phyloP scores from a whole-genome alignment of 2,329 filamentous ascomycete species.

The Cladophialophora chaetospira region DNA sequence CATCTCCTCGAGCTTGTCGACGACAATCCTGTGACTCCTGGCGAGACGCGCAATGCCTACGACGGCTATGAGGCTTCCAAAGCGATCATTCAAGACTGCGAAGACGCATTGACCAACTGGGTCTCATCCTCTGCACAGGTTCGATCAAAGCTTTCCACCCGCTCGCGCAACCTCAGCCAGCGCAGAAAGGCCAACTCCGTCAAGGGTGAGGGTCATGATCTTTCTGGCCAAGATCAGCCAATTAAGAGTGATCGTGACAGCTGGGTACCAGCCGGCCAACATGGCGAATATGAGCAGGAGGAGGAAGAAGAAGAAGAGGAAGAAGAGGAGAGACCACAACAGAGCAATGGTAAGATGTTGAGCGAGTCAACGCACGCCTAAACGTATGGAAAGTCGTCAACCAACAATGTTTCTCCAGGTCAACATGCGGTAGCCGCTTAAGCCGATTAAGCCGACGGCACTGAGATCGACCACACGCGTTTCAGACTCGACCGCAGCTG shows the following conservation, averaged over 20 bases:
- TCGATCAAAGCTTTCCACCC: constrained; percentile 80
- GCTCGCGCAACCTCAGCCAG: constrained; percentile 83
- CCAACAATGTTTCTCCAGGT: constrained; percentile 7
- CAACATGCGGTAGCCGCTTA: constrained; percentile 26
- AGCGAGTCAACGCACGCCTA: neutral
- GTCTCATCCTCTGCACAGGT: constrained; percentile 87
- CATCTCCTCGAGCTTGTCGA: constrained; percentile 96
- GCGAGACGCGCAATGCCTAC: constrained; percentile 92
- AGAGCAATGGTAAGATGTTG: constrained; percentile 31
- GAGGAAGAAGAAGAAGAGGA: constrained; percentile 47
- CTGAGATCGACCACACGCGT: neutral
- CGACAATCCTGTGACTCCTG: constrained; percentile 93
- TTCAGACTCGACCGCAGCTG: too few relatives aligned
- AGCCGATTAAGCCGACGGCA: too few relatives aligned
- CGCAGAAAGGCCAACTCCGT: constrained; percentile 74
- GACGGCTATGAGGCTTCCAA: constrained; percentile 98
- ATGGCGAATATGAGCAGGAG: constrained; percentile 47
- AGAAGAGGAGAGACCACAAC: constrained; percentile 27
- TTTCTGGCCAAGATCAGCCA: constrained; percentile 78
- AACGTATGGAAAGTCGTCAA: neutral
- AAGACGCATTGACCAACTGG: constrained; percentile 97
- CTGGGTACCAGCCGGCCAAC: constrained; percentile 75
- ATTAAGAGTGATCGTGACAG: constrained; percentile 74
- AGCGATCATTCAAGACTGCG: constrained; percentile 98
- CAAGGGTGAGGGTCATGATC: constrained; percentile 66